Evolutionary conservation across 1,284 basidiomycete genomes (phyloP).

Genomic region (Ceratobasidium theobromae): DNA sequence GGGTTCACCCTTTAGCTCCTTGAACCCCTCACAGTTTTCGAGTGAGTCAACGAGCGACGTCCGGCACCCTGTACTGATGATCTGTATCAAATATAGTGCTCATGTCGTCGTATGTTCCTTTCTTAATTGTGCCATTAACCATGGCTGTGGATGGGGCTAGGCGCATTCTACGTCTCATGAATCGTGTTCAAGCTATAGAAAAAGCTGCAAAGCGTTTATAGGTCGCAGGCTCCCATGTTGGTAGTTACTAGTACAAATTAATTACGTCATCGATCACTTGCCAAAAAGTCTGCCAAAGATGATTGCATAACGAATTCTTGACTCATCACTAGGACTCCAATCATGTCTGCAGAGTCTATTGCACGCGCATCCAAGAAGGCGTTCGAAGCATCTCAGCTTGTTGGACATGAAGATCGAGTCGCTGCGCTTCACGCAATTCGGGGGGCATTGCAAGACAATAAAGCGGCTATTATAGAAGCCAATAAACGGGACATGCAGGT

Average conservation of each 20-base stretch:
- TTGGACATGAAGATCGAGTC: conserved; percentile 66
- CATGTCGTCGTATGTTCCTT: conserved; percentile 30
- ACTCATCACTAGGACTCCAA: conserved; percentile 14
- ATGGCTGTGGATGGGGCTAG: conserved; percentile 22
- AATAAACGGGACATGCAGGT: conserved; percentile 82
- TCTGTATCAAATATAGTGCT: conserved; percentile 43
- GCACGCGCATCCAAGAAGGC: conserved; percentile 77
- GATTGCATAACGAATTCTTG: conserved; percentile 2
- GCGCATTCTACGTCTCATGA: conserved; percentile 15
- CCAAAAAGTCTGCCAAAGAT: background rate
- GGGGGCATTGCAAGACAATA: conserved; percentile 61
- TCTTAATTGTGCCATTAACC: conserved; percentile 22
- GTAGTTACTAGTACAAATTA: background rate
- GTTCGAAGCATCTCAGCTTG: conserved; percentile 82
- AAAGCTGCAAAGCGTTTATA: conserved; percentile 17
- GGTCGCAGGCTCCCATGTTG: background rate
- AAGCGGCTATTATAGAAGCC: conserved; percentile 70
- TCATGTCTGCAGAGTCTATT: conserved; percentile 50
- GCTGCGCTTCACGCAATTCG: conserved; percentile 71
- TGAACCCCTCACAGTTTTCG: conserved; percentile 2
- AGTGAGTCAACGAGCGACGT: background rate
- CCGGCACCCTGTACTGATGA: background rate
- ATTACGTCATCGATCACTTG: background rate
- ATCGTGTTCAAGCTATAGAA: background rate
- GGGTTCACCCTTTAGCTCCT: background rate